Percentiles rank a stretch among this genome's conserved stretches.
Conservation (phyloP, 148 eudicot genomes). For the Rhododendron simsii region DNA sequence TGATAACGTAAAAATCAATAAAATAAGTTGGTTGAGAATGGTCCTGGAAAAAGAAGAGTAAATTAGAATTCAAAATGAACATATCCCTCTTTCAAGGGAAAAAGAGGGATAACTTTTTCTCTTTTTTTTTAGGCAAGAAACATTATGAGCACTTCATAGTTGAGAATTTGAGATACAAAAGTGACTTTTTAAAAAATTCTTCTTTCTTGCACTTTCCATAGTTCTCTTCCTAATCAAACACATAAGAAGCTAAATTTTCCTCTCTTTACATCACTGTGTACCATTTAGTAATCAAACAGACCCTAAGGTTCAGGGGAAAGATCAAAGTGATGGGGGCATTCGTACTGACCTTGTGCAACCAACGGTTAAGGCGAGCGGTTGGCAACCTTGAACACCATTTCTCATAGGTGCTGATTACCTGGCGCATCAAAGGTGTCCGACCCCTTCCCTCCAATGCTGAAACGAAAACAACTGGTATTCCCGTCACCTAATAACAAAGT, state of each 20-base stretch:
- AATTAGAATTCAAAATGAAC: neutral
- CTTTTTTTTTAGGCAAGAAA: neutral
- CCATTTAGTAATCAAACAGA: neutral
- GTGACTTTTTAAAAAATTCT: neutral
- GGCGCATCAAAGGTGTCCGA: constrained; percentile 59
- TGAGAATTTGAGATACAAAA: neutral
- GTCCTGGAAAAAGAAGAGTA: neutral
- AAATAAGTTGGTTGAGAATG: neutral
- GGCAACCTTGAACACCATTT: constrained; percentile 90
- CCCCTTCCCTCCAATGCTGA: constrained; percentile 91
- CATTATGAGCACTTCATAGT: neutral
- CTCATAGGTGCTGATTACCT: constrained; percentile 74
- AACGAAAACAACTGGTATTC: constrained; percentile 86
- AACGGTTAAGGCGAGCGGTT: constrained; percentile 93
- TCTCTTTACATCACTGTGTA: neutral
- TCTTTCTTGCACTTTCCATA: neutral
- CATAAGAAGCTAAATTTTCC: neutral
- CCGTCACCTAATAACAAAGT: constrained; percentile 58
- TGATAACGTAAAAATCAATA: neutral
- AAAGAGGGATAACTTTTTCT: neutral
- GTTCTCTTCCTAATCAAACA: neutral
- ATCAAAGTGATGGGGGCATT: neutral
- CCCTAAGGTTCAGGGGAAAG: neutral
- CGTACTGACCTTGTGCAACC: constrained; percentile 72
- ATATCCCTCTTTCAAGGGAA: neutral